Percentiles rank a stretch among this genome's conserved stretches.
Conservation (phyloP, 257 asterid species). For the Ocimum tenuiflorum region DNA sequence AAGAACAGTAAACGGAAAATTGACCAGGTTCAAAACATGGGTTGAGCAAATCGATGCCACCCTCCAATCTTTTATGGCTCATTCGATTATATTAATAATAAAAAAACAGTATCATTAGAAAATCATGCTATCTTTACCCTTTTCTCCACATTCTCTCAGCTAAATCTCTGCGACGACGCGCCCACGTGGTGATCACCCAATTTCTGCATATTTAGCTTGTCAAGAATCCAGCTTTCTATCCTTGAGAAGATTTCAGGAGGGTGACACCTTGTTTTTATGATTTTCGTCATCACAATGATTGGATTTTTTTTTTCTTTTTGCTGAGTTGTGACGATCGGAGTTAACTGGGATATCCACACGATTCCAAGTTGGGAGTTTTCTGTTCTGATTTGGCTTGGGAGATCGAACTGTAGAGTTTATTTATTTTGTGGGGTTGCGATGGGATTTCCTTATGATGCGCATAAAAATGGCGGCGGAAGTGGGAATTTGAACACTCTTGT, state of each 20-base stretch:
- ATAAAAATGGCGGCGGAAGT: slow-evolving; percentile 24
- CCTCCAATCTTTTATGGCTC: background rate
- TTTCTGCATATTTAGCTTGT: background rate
- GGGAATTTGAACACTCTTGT: slow-evolving; percentile 52
- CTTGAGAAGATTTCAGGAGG: background rate
- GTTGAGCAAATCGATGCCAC: background rate
- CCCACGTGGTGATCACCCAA: slow-evolving; percentile 8
- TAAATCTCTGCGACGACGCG: slow-evolving; percentile 6
- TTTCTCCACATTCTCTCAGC: background rate
- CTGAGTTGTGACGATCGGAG: background rate
- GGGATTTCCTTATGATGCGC: slow-evolving; percentile 32
- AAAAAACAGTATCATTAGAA: background rate
- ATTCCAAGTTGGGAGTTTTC: background rate
- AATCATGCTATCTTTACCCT: background rate
- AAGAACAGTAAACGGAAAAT: background rate
- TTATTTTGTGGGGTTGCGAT: slow-evolving; percentile 18
- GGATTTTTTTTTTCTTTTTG: slow-evolving; percentile 1
- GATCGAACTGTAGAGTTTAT: background rate
- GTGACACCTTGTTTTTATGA: background rate
- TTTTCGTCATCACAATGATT: background rate
- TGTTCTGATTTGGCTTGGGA: background rate
- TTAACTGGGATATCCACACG: background rate
- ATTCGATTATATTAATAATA: background rate
- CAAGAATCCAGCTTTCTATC: background rate
- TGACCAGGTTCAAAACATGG: background rate